These are phyloP conservation scores for Vitis hybrid DNA, from an alignment of 177 flowering plant species.

Conservation along the genomic window DNA sequence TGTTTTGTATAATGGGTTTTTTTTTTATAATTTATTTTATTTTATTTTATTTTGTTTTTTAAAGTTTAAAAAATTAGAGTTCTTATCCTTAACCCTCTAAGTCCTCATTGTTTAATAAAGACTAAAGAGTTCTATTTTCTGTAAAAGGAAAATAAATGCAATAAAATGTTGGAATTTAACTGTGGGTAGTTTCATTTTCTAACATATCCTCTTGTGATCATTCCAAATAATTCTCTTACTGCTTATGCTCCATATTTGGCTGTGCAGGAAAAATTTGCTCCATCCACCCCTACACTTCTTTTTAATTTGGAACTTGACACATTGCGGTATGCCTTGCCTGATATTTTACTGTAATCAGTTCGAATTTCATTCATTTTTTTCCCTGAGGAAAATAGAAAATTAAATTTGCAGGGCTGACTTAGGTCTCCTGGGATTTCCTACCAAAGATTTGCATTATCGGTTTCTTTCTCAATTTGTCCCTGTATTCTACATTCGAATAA, in stretches of 20 bases:
- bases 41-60: no score
- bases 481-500: constrained; percentile 81
- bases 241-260: not conserved
- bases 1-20: no score
- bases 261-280: constrained; percentile 73
- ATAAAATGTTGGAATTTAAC: no score
- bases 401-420: constrained; percentile 78
- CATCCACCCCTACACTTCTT: constrained; percentile 79
- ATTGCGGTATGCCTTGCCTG: constrained; percentile 52
- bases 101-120: no score
- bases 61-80: no score
- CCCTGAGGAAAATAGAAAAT: not conserved
- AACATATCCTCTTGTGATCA: not conserved
- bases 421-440: constrained; percentile 87
- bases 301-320: constrained; percentile 96
- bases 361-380: not conserved
- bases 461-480: constrained; percentile 93
- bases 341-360: not conserved
- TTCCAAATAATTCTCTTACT: not conserved
- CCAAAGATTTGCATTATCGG: constrained; percentile 85
- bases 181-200: not conserved
- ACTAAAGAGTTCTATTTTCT: no score
- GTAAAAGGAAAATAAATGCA: no score
- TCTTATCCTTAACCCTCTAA: no score
- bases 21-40: no score